phyloP scores from a whole-genome alignment of 257 asterid genomes.

The Solanum clarkiae region DNA sequence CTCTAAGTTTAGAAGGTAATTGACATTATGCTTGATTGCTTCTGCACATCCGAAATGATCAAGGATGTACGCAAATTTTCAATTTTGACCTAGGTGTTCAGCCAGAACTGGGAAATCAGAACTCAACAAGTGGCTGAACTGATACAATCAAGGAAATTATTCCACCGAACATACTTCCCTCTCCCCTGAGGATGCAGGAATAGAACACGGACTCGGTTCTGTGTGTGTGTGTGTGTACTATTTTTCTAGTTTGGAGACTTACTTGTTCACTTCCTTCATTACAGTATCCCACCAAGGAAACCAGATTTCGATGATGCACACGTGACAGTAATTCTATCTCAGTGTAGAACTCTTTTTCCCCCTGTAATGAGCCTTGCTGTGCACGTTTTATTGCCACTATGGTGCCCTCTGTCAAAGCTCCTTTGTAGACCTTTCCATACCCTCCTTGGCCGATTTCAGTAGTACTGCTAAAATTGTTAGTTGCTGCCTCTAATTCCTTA shows the following conservation, averaged over 20 bases:
- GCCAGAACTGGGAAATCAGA: neutral
- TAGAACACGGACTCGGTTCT: neutral
- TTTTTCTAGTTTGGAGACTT: neutral
- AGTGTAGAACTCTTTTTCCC: conserved; percentile 48
- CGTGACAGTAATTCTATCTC: conserved; percentile 57
- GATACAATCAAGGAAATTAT: neutral
- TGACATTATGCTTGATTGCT: neutral
- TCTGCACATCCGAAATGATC: neutral
- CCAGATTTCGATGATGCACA: conserved; percentile 51
- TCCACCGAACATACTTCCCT: neutral
- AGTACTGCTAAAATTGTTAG: conserved; percentile 17
- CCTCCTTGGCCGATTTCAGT: conserved; percentile 57
- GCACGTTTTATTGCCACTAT: conserved; percentile 57
- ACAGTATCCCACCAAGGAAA: conserved; percentile 28
- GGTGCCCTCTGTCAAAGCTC: conserved; percentile 20
- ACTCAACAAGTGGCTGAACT: neutral
- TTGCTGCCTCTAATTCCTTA: conserved; percentile 28
- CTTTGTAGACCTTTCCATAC: conserved; percentile 52
- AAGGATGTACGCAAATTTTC: neutral
- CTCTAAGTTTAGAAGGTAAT: neutral
- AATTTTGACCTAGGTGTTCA: neutral
- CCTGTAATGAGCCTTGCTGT: conserved; percentile 43
- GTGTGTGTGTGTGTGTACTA: neutral
- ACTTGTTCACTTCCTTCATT: neutral
- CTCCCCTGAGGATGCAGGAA: neutral